Base-by-base conservation (phyloP, 177 flowering plant species). In the Tripterygium wilfordii region DNA sequence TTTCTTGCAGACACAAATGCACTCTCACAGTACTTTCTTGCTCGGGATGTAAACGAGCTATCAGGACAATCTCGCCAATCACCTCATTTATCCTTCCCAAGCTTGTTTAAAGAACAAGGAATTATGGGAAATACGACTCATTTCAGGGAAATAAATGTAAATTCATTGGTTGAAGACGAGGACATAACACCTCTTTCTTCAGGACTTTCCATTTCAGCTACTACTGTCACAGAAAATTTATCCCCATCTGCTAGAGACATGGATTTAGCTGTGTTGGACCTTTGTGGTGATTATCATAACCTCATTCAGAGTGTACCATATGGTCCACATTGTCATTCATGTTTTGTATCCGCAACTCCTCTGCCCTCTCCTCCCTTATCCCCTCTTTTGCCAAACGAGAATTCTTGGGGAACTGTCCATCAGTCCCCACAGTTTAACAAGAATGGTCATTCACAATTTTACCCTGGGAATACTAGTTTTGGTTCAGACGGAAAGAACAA, bases 201-300 rank as follows among this genome's bases (percentile, higher is more conserved):
- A n/a, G n/a, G n/a, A n/a, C n/a, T n/a, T n/a, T n/a, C n/a, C n/a
- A n/a, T n/a, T n/a, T 30, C 43, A 42, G 52, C 28, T 8, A 10
- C 30, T 13, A 17, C 8, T 21, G 14, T 30, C 25, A 33, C 53
- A 7, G 61, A 51, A 46, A 54, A 45, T 42, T 13, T 20, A 15
- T 25, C 37, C 24, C 29, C 33, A 43, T 18, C 10, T 40, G 25
- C 32, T 44, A 36, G 52, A 31, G 59, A 27, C 21, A 56, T 4
- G 10, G 13, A 56, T 14, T 28, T 16, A 2, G 39, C 30, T 15
- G 42, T 75, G 51, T 53, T 71, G 8, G 85, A 79, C 33, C 83
- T 81, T 22, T 51, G 56, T 40, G 85, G 87, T 26, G 81, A 84
- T 38, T 75, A 65, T 49, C 75, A 84, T 2, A 60, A 64, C 64